Conservation (phyloP, 257 asterid genomes). For the Ophiorrhiza pumila region DNA sequence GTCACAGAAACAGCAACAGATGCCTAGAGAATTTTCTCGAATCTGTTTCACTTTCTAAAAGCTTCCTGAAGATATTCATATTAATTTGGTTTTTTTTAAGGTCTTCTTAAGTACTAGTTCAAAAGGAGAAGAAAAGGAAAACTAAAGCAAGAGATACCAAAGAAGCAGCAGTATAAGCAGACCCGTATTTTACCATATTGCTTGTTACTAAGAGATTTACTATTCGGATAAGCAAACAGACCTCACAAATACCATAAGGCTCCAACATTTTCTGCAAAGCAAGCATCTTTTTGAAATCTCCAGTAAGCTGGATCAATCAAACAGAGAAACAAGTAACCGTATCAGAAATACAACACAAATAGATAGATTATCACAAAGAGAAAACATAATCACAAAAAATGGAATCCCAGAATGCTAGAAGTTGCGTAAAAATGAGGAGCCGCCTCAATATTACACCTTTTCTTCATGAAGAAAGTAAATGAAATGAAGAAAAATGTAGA, state of each 20-base stretch:
- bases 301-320: conserved; percentile 55
- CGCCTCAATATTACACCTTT: neutral
- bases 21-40: neutral
- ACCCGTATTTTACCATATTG: neutral
- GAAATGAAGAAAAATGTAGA: neutral
- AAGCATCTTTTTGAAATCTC: conserved; percentile 78
- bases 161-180: neutral
- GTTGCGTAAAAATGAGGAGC: neutral
- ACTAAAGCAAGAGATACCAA: neutral
- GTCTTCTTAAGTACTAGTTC: neutral
- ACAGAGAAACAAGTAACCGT: conserved; percentile 8
- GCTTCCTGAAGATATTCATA: neutral
- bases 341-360: neutral
- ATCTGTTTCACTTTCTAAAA: neutral
- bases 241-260: conserved; percentile 93
- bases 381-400: neutral
- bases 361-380: neutral
- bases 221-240: conserved; percentile 21
- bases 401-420: neutral
- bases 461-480: neutral
- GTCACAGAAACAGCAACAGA: neutral
- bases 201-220: neutral
- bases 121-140: conserved; percentile 3
- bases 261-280: conserved; percentile 77
- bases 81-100: neutral